Percentiles rank a stretch among this genome's conserved stretches.
Conservation (phyloP, 2,329 filamentous ascomycete genomes). For the Cytospora mali region DNA sequence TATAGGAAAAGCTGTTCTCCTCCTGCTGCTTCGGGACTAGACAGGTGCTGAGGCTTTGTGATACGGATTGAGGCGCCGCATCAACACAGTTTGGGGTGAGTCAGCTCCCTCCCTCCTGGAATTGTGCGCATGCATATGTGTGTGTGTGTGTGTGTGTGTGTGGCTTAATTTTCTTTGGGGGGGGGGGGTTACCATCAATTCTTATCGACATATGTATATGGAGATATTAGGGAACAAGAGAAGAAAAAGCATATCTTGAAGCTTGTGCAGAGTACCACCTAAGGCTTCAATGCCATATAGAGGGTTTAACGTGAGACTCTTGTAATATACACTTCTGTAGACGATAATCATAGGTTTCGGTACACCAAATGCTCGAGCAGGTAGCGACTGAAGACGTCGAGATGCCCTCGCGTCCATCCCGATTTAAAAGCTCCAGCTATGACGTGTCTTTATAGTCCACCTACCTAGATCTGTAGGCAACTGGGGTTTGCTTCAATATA, state of each 20-base stretch:
- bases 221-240: no score
- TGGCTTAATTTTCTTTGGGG: no score
- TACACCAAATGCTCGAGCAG: neutral
- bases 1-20: neutral
- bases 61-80: neutral
- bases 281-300: no score
- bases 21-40: neutral
- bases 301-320: neutral
- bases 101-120: neutral
- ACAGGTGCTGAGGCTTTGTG: neutral
- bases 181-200: neutral
- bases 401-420: neutral
- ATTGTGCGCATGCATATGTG: neutral
- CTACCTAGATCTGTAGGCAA: neutral
- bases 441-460: no score
- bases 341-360: neutral
- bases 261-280: no score
- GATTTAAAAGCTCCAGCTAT: neutral
- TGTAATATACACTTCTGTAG: neutral
- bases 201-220: neutral
- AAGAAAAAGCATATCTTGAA: neutral
- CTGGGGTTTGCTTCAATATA: neutral
- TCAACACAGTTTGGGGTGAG: neutral
- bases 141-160: neutral
- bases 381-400: neutral